These are phyloP conservation scores for Exophiala sp. DNA, from an alignment of 2,329 filamentous ascomycete species.

Conservation along the genomic window DNA sequence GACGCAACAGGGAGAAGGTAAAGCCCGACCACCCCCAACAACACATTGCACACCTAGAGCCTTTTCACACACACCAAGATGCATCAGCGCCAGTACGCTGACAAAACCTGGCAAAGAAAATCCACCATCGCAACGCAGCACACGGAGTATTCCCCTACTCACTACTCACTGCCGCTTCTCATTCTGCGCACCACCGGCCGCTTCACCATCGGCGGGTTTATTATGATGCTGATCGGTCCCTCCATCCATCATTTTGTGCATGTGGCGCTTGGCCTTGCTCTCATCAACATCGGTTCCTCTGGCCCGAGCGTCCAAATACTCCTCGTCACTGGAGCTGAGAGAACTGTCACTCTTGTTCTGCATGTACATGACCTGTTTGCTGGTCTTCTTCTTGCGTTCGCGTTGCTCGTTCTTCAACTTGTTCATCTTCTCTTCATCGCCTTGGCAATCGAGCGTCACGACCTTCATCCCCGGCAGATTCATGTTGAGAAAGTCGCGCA, in stretches of 20 bases:
- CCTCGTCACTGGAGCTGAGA: constrained; percentile 56
- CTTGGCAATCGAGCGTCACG: constrained; percentile 67
- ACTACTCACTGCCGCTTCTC: background rate
- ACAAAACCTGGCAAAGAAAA: too few relatives aligned
- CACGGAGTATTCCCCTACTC: background rate
- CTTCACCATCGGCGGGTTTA: background rate
- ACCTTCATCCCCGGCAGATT: constrained; percentile 78
- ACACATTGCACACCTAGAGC: too few relatives aligned
- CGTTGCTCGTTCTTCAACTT: constrained; percentile 74
- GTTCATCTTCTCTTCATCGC: constrained; percentile 67
- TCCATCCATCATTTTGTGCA: constrained; percentile 23
- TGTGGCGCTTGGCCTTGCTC: constrained; percentile 20
- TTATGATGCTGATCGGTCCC: constrained; percentile 20
- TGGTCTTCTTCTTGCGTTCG: constrained; percentile 65
- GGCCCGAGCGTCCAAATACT: constrained; percentile 50
- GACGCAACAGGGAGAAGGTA: too few relatives aligned
- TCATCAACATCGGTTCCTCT: constrained; percentile 11
- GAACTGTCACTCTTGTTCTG: constrained; percentile 47
- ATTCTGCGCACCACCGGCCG: background rate
- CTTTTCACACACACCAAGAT: too few relatives aligned
- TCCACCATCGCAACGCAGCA: too few relatives aligned
- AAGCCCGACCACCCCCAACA: too few relatives aligned
- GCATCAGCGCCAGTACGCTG: too few relatives aligned
- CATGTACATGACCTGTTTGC: constrained; percentile 52
- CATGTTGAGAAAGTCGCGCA: constrained; percentile 65